Conservation (phyloP, 2,329 filamentous ascomycete species). For the Fusarium dimerum region DNA sequence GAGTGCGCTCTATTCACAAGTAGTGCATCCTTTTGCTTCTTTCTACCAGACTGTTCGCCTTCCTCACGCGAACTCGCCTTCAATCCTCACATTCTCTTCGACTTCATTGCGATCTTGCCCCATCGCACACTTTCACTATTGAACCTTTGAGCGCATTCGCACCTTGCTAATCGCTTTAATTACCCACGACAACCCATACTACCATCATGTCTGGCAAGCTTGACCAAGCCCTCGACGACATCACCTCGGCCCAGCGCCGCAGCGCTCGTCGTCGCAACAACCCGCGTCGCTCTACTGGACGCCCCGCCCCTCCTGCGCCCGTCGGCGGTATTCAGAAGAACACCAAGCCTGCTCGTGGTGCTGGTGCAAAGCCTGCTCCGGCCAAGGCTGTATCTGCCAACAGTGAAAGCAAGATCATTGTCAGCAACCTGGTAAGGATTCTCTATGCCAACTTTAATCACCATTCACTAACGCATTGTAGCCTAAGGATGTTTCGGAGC, state of each 20-base stretch:
- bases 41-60: conserved; percentile 8
- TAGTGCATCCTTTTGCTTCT: conserved; percentile 18
- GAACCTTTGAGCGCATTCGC: too few relatives aligned
- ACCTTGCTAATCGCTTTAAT: conserved; percentile 10
- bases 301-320: conserved; percentile 64
- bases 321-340: conserved; percentile 86
- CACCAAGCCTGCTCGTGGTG: conserved; percentile 60
- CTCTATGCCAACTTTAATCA: neutral
- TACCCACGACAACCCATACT: conserved; percentile 21
- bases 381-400: conserved; percentile 61
- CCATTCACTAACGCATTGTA: conserved; percentile 54
- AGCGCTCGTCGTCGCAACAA: conserved; percentile 56
- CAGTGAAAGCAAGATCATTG: conserved; percentile 93
- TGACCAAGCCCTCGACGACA: conserved; percentile 96
- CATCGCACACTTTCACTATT: neutral
- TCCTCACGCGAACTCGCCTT: conserved; percentile 4
- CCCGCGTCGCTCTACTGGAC: conserved; percentile 50
- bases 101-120: conserved; percentile 14
- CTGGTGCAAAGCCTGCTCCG: conserved; percentile 61
- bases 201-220: conserved; percentile 88
- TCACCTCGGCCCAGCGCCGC: conserved; percentile 75
- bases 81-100: conserved; percentile 13
- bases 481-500: conserved; percentile 95
- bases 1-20: conserved; percentile 15
- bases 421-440: conserved; percentile 89